Conservation (phyloP, 2,329 filamentous ascomycete species). For the Monilinia polystroma region DNA sequence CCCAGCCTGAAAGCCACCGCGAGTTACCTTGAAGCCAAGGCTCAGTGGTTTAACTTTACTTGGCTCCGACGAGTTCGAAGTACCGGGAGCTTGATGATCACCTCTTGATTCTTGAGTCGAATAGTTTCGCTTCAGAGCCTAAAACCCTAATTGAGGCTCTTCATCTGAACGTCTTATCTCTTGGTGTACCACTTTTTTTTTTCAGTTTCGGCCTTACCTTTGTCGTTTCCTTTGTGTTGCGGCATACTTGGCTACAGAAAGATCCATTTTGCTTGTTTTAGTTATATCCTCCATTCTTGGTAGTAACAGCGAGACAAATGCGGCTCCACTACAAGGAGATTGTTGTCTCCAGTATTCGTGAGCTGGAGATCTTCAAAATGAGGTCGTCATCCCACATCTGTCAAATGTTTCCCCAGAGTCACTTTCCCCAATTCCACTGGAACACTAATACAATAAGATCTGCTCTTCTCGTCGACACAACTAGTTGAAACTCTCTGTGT, state of each 20-base stretch:
- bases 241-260: conserved; percentile 18
- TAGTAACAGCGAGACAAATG: conserved; percentile 15
- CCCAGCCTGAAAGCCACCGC: conserved; percentile 14
- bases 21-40: conserved; percentile 15
- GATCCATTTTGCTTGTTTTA: conserved; percentile 17
- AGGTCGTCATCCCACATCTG: conserved; percentile 13
- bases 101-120: neutral
- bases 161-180: conserved; percentile 11
- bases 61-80: conserved; percentile 19
- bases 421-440: conserved; percentile 15
- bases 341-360: conserved; percentile 1
- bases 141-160: conserved; percentile 11
- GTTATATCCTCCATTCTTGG: conserved; percentile 15
- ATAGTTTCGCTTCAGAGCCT: neutral
- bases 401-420: conserved; percentile 14
- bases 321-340: conserved; percentile 19
- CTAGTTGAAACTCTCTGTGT: conserved; percentile 10
- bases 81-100: conserved; percentile 16
- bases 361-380: conserved; percentile 20
- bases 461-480: conserved; percentile 7
- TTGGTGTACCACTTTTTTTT: conserved; percentile 12
- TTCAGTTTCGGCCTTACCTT: conserved; percentile 18
- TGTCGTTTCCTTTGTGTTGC: conserved; percentile 22
- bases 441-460: conserved; percentile 16
- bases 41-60: conserved; percentile 15